Conservation (phyloP, 495 filamentous ascomycete genomes). For the Aspergillus sclerotiicarbonarius region DNA sequence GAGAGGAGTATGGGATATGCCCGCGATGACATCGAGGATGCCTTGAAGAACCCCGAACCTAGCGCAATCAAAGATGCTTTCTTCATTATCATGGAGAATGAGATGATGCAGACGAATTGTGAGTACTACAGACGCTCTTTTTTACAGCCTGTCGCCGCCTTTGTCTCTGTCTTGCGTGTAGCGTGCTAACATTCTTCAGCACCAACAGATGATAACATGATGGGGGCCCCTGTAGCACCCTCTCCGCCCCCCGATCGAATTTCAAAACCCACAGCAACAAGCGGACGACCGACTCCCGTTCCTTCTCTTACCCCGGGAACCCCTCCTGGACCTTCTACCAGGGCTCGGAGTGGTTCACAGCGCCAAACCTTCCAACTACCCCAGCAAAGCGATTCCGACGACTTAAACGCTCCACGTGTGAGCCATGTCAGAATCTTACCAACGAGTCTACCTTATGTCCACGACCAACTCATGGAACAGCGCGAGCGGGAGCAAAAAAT, state of each 20-base stretch:
- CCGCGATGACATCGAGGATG: constrained; percentile 91
- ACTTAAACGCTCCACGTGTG: constrained; percentile 40
- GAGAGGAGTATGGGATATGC: constrained; percentile 97
- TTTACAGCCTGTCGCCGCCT: not conserved
- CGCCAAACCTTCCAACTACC: constrained; percentile 28
- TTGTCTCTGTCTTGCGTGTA: not conserved
- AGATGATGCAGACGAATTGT: constrained; percentile 95
- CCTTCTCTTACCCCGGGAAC: constrained; percentile 24
- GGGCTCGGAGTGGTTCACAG: constrained; percentile 28
- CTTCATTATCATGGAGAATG: constrained; percentile 95
- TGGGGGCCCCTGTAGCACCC: constrained; percentile 26
- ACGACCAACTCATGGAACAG: constrained; percentile 82
- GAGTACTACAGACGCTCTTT: constrained; percentile 19
- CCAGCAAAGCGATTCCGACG: constrained; percentile 29
- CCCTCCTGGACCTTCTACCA: constrained; percentile 15
- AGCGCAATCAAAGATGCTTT: constrained; percentile 99
- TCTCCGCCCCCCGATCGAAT: constrained; percentile 23
- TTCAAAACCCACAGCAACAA: constrained; percentile 18
- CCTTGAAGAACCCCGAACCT: constrained; percentile 84
- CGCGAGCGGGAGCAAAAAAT: constrained; percentile 42
- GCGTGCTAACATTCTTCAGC: constrained; percentile 29
- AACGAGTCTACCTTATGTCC: constrained; percentile 84
- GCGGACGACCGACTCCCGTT: constrained; percentile 22
- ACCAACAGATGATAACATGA: constrained; percentile 42
- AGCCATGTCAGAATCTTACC: constrained; percentile 88